Percentiles rank a stretch among this genome's conserved stretches.
phyloP scores from a whole-genome alignment of 164 flowering plant genomes.

The Tinospora cordifolia region DNA sequence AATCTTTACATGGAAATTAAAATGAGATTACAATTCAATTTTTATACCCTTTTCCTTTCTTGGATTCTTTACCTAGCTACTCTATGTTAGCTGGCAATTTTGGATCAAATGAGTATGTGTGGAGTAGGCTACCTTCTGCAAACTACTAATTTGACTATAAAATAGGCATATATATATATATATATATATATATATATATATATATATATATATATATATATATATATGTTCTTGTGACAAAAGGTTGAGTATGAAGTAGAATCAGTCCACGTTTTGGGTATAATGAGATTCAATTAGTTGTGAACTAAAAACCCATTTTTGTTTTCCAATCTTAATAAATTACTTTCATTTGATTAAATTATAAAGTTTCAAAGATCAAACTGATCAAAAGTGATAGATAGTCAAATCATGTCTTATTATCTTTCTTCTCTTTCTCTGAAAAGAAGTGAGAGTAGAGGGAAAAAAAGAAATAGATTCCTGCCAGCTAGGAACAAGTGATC shows the following conservation, averaged over 20 bases:
- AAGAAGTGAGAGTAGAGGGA: neutral
- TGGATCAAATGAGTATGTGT: too few species aligned
- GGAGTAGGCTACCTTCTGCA: neutral
- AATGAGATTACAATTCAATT: neutral
- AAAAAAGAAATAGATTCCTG: conserved; percentile 14
- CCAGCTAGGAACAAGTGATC: conserved; percentile 30
- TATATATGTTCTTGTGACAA: too few species aligned
- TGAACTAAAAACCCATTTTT: too few species aligned
- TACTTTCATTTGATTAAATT: neutral
- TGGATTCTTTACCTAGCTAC: neutral
- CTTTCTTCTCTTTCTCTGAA: conserved; percentile 6
- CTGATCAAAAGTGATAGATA: neutral
- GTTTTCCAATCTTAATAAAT: neutral
- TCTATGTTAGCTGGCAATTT: too few species aligned
- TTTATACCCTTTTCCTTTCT: neutral
- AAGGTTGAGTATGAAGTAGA: too few species aligned
- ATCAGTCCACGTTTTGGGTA: too few species aligned
- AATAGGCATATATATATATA: neutral
- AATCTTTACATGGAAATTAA: neutral
- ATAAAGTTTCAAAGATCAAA: neutral
- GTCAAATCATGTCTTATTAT: conserved; percentile 4
- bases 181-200: too few species aligned
- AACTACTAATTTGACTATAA: neutral
- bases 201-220: too few species aligned
- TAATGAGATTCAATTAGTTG: too few species aligned